A percentile compares a stretch with the other conserved stretches of the same genome.
Conservation (phyloP, 2,329 filamentous ascomycete species). For the Dissoconium aciculare region DNA sequence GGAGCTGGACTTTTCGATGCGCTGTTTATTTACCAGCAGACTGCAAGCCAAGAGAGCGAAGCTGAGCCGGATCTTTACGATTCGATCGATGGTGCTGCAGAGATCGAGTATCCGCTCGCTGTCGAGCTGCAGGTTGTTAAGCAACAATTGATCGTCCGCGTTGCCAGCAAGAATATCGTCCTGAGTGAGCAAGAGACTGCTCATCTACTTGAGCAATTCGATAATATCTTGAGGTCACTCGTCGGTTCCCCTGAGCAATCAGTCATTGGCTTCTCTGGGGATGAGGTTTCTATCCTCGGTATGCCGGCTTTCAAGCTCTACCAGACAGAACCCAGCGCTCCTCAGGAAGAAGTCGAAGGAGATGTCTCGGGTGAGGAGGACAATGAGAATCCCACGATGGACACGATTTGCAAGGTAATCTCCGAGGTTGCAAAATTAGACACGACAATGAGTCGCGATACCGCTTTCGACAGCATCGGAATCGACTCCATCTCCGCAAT, state of each 20-base stretch:
- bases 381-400: constrained; percentile 4
- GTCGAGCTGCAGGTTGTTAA: constrained; percentile 58
- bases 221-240: constrained; percentile 44
- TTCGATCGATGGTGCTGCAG: constrained; percentile 48
- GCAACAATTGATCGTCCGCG: constrained; percentile 49
- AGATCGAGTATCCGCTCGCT: constrained; percentile 69
- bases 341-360: constrained; percentile 1
- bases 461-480: constrained; percentile 68
- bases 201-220: constrained; percentile 43
- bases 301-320: constrained; percentile 32
- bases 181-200: constrained; percentile 34
- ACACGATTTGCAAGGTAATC: constrained; percentile 32
- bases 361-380: constrained; percentile 1
- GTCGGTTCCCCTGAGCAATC: constrained; percentile 34
- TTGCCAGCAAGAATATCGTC: constrained; percentile 49
- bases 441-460: constrained; percentile 12
- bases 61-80: constrained; percentile 35
- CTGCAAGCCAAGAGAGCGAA: constrained; percentile 23
- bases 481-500: constrained; percentile 87
- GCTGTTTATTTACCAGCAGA: constrained; percentile 51
- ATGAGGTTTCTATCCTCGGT: constrained; percentile 49
- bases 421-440: constrained; percentile 44
- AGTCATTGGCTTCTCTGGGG: constrained; percentile 39
- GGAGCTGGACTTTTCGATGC: constrained; percentile 44
- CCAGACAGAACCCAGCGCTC: constrained; percentile 1